Evolutionary conservation across 2,329 filamentous ascomycete species (phyloP), one percentile per base, ranked within the genome.

Genomic region (Plenodomus lindquistii): DNA sequence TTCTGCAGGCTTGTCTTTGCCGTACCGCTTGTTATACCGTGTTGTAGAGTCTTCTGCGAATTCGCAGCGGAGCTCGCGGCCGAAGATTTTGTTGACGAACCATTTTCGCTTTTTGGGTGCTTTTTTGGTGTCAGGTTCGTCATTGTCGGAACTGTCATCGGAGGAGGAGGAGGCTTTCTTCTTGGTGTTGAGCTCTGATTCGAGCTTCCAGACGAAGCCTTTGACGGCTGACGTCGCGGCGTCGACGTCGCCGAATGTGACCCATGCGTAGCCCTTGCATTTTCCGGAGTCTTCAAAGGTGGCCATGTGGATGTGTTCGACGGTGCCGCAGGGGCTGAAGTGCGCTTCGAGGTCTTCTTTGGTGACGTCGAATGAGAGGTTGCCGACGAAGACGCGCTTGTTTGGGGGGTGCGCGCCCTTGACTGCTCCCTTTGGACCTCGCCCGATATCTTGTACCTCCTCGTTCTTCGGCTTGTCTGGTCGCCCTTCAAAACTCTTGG

Each of bases 231-330:
- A 82, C 41, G 86, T 83, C 0, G 91, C 91, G 0, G 87, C 83
- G 47, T 89, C 85, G 10, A 92, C 68, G 42, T 91, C 85, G 67
- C 87, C 86, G 73, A 97, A 99, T 53, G 89, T 89, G 52, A 99
- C 85, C 92, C 94, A 99, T 5, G 87, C 94, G 75, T 88, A 99
- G 16, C 94, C 95, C 77, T 97, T 97, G 79, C 94, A 99, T 77
- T 97, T 99, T 37, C 94, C 94, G 17, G 87, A 87, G 72, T 99
- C 95, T 73, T 97, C 90, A 68, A 99, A 99, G 0, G 92, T 96
- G 2, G 94, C 94, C 59, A 97, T 79, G 75, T 96, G 93, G 56
- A 91, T 82, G 76, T 89, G 89, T 44, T 86, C 84, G 53, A 97
- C 84, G 54, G 86, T 80, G 42, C 94, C 94, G 69, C 93, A 97